Evolutionary conservation across 2,329 filamentous ascomycete species (phyloP).

Genomic region (Apiospora saccharicola): DNA sequence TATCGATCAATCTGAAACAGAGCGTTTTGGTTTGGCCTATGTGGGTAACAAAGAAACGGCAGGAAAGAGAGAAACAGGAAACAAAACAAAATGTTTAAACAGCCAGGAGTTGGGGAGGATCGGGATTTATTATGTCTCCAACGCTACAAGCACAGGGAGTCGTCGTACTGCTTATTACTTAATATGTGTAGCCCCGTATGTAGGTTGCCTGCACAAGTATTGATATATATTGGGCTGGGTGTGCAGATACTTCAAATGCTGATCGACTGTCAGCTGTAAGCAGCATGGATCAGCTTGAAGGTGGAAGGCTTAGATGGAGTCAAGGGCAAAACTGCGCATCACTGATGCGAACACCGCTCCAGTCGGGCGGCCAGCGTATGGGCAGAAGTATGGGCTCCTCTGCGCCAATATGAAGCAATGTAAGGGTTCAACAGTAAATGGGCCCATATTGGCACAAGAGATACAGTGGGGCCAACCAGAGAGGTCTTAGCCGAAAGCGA

Average conservation of each 20-base stretch:
- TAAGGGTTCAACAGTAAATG: conserved; percentile 10
- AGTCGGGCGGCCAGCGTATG: not conserved
- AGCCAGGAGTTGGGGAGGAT: not conserved
- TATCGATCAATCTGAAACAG: conserved; percentile 19
- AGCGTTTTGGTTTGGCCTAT: not conserved
- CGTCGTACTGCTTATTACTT: not conserved
- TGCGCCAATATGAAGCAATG: not conserved
- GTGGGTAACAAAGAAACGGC: not conserved
- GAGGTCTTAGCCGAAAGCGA: conserved; percentile 2
- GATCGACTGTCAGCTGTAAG: conserved; percentile 1
- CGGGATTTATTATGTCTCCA: not conserved
- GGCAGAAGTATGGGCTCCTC: no score
- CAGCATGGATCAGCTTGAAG: not conserved
- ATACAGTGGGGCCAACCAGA: not conserved
- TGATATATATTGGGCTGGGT: not conserved
- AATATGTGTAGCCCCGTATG: not conserved
- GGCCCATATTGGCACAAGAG: conserved; percentile 2
- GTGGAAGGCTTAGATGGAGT: conserved; percentile 12
- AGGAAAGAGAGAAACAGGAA: not conserved
- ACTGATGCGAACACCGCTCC: conserved; percentile 6
- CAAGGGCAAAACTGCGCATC: not conserved
- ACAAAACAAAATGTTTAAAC: not conserved
- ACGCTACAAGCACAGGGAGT: not conserved
- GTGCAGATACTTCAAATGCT: not conserved
- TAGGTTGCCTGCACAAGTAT: not conserved